Percentiles rank a stretch among this genome's conserved stretches.
phyloP scores from a whole-genome alignment of 2,329 filamentous ascomycete genomes.

The Periconia digitata region DNA sequence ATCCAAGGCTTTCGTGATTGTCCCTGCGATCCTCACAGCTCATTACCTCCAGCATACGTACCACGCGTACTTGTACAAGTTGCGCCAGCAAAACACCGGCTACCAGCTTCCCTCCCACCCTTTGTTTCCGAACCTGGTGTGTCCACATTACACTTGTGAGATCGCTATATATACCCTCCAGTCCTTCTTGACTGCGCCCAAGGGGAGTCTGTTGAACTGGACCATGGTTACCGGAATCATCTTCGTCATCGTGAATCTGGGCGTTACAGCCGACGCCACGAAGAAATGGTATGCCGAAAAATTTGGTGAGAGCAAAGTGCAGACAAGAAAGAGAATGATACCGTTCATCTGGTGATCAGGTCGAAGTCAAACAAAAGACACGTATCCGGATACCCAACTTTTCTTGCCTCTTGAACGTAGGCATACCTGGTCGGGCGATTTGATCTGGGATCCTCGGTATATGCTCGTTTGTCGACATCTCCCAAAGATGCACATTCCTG shows the following conservation, averaged over 20 bases:
- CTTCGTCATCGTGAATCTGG: slow-evolving; percentile 80
- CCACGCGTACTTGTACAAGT: slow-evolving; percentile 49
- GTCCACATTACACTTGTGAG: slow-evolving; percentile 91
- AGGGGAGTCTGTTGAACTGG: slow-evolving; percentile 65
- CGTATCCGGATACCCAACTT: not conserved
- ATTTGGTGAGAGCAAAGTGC: slow-evolving; percentile 35
- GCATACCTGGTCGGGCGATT: too few relatives aligned
- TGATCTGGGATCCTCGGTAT: too few relatives aligned
- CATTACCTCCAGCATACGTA: slow-evolving; percentile 71
- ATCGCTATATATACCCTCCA: slow-evolving; percentile 81
- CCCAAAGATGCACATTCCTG: too few relatives aligned
- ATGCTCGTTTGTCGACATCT: too few relatives aligned
- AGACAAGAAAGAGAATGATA: slow-evolving; percentile 32
- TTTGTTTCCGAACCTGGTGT: slow-evolving; percentile 72
- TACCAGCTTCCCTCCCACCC: slow-evolving; percentile 79
- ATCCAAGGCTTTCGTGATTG: slow-evolving; percentile 57
- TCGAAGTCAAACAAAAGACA: not conserved
- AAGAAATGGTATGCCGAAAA: slow-evolving; percentile 56
- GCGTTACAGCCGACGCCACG: slow-evolving; percentile 76
- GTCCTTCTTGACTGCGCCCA: slow-evolving; percentile 71
- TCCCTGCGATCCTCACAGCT: slow-evolving; percentile 68
- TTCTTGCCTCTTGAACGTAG: not conserved
- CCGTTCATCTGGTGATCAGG: slow-evolving; percentile 33
- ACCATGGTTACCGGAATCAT: slow-evolving; percentile 69
- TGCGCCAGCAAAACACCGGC: slow-evolving; percentile 53